A percentile compares a stretch with the other conserved stretches of the same genome.
Conservation (phyloP, 257 asterid genomes). For the Solanum neorickii region DNA sequence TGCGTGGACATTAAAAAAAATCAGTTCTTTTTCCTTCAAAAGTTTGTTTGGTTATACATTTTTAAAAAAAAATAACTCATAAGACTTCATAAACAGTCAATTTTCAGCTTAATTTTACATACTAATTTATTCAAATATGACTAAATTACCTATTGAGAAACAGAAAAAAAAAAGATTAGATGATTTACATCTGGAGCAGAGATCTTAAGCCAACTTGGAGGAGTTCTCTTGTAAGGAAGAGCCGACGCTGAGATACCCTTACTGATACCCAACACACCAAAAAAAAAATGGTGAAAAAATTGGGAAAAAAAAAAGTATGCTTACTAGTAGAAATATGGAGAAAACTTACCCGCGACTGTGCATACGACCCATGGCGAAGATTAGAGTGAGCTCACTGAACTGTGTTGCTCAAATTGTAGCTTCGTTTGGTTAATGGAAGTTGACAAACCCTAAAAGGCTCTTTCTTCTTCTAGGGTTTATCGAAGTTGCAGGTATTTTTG, state of each 20-base stretch:
- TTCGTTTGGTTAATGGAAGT: not conserved
- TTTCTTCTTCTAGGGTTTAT: constrained; percentile 11
- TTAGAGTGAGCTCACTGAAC: not conserved
- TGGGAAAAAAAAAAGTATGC: not conserved
- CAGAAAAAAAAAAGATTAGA: not conserved
- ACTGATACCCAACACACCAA: constrained; percentile 11
- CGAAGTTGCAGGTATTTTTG: not conserved
- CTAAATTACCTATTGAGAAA: not conserved
- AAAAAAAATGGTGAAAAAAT: too few species aligned
- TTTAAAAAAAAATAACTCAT: too few species aligned
- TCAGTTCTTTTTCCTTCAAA: not conserved
- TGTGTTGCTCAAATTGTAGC: not conserved
- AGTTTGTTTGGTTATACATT: not conserved
- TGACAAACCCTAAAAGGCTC: not conserved
- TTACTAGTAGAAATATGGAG: too few species aligned
- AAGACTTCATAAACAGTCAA: not conserved
- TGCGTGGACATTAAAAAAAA: not conserved
- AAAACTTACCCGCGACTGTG: constrained; percentile 27
- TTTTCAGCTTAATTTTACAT: not conserved
- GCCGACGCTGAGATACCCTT: constrained; percentile 32
- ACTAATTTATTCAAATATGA: not conserved
- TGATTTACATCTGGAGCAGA: constrained; percentile 18
- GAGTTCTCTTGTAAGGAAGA: constrained; percentile 70
- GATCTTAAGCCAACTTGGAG: constrained; percentile 57
- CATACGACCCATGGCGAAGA: constrained; percentile 19